Conservation (phyloP, 208 protist genomes). For the Strigomonas culicis region DNA sequence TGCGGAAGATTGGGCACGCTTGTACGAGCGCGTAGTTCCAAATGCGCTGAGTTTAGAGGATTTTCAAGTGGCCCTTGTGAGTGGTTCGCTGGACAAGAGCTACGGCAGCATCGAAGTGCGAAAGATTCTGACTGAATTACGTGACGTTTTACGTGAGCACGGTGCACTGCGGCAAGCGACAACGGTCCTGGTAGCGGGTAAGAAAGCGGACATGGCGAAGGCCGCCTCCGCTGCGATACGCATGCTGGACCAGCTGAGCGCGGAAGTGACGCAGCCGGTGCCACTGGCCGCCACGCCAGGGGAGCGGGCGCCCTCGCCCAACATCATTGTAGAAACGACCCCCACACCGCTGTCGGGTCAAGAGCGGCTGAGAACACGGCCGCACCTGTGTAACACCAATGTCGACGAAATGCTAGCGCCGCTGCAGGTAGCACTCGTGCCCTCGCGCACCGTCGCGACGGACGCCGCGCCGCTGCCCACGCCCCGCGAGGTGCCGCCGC, state of each 20-base stretch:
- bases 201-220: slow-evolving; percentile 47
- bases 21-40: slow-evolving; percentile 55
- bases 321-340: too few species aligned
- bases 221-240: slow-evolving; percentile 18
- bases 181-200: slow-evolving; percentile 32
- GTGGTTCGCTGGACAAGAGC: slow-evolving; percentile 43
- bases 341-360: too few species aligned
- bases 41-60: slow-evolving; percentile 45
- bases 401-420: too few species aligned
- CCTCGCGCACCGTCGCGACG: too few species aligned
- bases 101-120: slow-evolving; percentile 62
- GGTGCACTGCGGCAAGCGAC: slow-evolving; percentile 56
- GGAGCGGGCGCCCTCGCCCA: too few species aligned
- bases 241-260: neutral
- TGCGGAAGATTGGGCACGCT: slow-evolving; percentile 58
- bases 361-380: neutral
- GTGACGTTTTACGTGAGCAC: slow-evolving; percentile 59
- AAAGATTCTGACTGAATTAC: slow-evolving; percentile 66
- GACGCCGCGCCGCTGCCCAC: too few species aligned
- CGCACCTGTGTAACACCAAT: neutral
- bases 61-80: slow-evolving; percentile 39
- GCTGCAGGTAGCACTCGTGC: too few species aligned
- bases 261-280: neutral
- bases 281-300: too few species aligned
- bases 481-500: too few species aligned